Evolutionary conservation across 2,329 filamentous ascomycete species (phyloP).

Genomic region (Fusarium longipes): DNA sequence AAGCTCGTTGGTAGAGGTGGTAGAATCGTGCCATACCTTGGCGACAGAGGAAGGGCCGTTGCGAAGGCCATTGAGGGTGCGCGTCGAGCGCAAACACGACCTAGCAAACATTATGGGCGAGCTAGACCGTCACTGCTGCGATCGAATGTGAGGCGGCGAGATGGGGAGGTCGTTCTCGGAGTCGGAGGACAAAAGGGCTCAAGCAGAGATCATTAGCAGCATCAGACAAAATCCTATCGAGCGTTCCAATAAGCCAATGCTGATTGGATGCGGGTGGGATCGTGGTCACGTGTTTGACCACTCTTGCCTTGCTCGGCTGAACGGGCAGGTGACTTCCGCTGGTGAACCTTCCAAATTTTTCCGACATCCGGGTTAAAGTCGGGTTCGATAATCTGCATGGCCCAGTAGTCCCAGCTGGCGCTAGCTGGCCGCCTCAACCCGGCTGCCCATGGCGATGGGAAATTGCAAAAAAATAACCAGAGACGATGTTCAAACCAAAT

Average conservation of each 20-base stretch:
- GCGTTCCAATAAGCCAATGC: conserved; percentile 57
- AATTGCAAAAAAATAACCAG: conserved; percentile 17
- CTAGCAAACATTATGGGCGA: conserved; percentile 87
- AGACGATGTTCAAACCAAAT: conserved; percentile 17
- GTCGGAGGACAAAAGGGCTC: conserved; percentile 55
- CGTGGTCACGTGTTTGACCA: conserved; percentile 49
- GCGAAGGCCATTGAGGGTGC: conserved; percentile 82
- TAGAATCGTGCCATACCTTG: conserved; percentile 72
- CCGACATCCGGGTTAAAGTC: conserved; percentile 34
- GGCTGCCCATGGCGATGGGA: conserved; percentile 29
- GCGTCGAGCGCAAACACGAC: conserved; percentile 89
- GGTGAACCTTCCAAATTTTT: conserved; percentile 34
- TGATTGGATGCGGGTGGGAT: conserved; percentile 55
- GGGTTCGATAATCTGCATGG: conserved; percentile 17
- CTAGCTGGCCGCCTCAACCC: not conserved
- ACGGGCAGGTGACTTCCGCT: conserved; percentile 31
- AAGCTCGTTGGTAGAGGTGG: conserved; percentile 40
- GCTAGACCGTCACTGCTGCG: conserved; percentile 55
- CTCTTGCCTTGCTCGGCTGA: conserved; percentile 39
- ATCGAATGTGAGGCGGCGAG: conserved; percentile 51
- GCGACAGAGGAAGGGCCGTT: conserved; percentile 77
- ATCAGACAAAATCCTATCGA: conserved; percentile 56
- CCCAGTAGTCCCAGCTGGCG: not conserved
- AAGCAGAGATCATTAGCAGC: conserved; percentile 52
- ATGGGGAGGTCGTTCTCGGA: conserved; percentile 53